Evolutionary conservation across 2,329 filamentous ascomycete genomes (phyloP), one percentile per base, ranked within the genome.

Genomic region (Colletotrichum sp.): DNA sequence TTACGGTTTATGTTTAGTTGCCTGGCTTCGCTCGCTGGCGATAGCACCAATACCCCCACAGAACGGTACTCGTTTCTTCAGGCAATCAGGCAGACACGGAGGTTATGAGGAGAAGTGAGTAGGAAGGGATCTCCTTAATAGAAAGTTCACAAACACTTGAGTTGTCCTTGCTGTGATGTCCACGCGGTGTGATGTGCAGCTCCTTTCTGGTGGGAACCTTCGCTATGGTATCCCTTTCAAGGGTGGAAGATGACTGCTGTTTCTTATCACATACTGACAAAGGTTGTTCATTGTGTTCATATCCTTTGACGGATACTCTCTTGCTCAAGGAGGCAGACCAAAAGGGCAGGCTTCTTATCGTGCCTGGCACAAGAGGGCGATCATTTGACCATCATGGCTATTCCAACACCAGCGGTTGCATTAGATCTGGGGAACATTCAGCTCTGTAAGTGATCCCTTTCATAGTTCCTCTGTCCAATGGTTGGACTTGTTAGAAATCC

Each of bases 1-100:
- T 86, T 82, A 83, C 79, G 84, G 80, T 79, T 81, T 78, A 79
- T 79, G 81, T 81, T 84, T 85, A 80, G 81, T 81, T 83, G 83
- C 82, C 82, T 84, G 83, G 82, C 74, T 70, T 76, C 74, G 74
- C 74, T 76, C 59, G 74, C 71, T 61, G 68, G 73, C 74, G 74
- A 74, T 58, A 38, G 74, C 71, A 76, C 82, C 82, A 85, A 86
- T 85, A 85, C 84, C 84, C 77, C 81, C 80, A 75, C 73, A 79
- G 79, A 81, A 84, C 79, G 81, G 80, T 81, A 78, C 80, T 81
- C 79, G 77, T 80, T 78, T 81, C 75, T 79, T 79, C 81, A 83
- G 82, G 82, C 82, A 83, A 79, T 80, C 71, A 74, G 65, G 67
- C 71, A 76, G 71, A 74, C 43, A 52, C 61, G 71, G 74, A 64